Conservation (phyloP, 1,284 basidiomycete species). For the Leccinum pachyderme region DNA sequence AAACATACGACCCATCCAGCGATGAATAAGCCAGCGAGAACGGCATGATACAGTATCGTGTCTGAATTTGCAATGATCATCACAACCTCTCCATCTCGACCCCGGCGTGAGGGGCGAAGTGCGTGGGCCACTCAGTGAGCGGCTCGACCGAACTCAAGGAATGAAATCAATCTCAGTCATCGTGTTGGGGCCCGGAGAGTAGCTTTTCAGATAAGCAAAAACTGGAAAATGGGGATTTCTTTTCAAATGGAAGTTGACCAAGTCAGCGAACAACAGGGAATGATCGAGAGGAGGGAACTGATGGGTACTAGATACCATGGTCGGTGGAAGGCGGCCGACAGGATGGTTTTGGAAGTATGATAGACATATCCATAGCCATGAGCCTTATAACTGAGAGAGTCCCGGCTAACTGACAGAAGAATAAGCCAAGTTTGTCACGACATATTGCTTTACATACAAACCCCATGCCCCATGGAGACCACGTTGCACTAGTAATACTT, state of each 20-base stretch:
- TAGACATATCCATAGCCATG: not conserved
- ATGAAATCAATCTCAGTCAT: not conserved
- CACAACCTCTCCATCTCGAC: conserved; percentile 28
- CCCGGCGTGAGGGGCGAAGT: conserved; percentile 20
- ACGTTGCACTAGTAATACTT: no score
- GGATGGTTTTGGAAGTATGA: not conserved
- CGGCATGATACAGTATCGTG: conserved; percentile 34
- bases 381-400: not conserved
- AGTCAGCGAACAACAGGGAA: conserved; percentile 22
- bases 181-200: not conserved
- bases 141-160: not conserved
- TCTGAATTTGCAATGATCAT: conserved; percentile 37
- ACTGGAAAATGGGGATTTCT: conserved; percentile 24
- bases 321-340: not conserved
- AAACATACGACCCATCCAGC: conserved; percentile 30
- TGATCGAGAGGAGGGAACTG: conserved; percentile 26
- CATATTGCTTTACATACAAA: not conserved
- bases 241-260: conserved; percentile 32
- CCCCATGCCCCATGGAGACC: no score
- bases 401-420: not conserved
- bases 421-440: not conserved
- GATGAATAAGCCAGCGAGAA: conserved; percentile 26
- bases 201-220: conserved; percentile 21
- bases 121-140: conserved; percentile 6
- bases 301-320: conserved; percentile 10